These are phyloP conservation scores for Flaveria ramosissima DNA, from an alignment of 129 eudicot species.

Conservation along the genomic window DNA sequence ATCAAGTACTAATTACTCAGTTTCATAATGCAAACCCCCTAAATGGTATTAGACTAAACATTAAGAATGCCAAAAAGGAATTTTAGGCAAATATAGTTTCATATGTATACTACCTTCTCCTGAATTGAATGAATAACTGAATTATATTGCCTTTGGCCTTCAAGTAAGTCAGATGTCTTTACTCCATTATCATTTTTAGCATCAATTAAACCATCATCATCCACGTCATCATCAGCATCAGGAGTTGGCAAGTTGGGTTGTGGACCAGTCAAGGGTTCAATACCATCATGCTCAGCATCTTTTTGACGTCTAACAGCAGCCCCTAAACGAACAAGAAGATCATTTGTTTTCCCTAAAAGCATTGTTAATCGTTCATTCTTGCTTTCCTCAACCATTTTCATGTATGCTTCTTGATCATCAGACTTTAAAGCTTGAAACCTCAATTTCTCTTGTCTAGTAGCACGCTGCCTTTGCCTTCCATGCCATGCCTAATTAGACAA, in stretches of 20 bases:
- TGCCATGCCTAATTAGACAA: slow-evolving; percentile 81
- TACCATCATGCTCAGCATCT: slow-evolving; percentile 83
- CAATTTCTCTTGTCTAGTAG: slow-evolving; percentile 87
- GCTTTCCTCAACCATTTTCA: slow-evolving; percentile 99
- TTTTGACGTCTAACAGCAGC: slow-evolving; percentile 99
- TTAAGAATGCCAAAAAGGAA: not conserved
- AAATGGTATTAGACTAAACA: not conserved
- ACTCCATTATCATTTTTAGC: slow-evolving; percentile 40
- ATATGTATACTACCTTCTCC: slow-evolving; percentile 67
- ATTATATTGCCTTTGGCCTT: slow-evolving; percentile 95
- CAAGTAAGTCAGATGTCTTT: slow-evolving; percentile 80
- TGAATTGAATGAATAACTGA: slow-evolving; percentile 91
- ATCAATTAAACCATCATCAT: slow-evolving; percentile 52
- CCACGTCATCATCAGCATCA: slow-evolving; percentile 48
- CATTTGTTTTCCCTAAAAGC: slow-evolving; percentile 96
- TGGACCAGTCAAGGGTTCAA: slow-evolving; percentile 72
- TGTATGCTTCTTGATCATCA: slow-evolving; percentile 99
- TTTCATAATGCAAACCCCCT: slow-evolving; percentile 17
- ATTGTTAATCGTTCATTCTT: slow-evolving; percentile 91
- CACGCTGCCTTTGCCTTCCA: slow-evolving; percentile 97
- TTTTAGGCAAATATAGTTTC: not conserved
- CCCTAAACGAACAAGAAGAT: slow-evolving; percentile 90
- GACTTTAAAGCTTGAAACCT: slow-evolving; percentile 94
- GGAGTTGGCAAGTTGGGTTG: slow-evolving; percentile 49
- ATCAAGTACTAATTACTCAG: not conserved